Conservation (phyloP, 2,329 filamentous ascomycete genomes). For the Fusarium pseudograminearum region DNA sequence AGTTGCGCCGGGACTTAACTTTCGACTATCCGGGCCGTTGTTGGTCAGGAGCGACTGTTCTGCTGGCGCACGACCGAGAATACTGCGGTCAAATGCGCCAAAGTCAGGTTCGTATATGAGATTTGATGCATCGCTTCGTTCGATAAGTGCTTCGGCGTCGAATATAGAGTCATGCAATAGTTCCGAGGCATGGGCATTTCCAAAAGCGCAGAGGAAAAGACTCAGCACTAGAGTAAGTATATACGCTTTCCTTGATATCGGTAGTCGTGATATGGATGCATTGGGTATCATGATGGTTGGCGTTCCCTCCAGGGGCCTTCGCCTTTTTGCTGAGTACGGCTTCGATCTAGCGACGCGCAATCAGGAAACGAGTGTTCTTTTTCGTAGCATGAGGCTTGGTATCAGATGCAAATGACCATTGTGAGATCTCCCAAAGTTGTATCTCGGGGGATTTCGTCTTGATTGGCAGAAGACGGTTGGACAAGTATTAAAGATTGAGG, state of each 20-base stretch:
- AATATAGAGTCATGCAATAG: slow-evolving; percentile 24
- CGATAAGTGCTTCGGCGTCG: slow-evolving; percentile 30
- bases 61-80: slow-evolving; percentile 70
- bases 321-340: slow-evolving; percentile 27
- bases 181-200: slow-evolving; percentile 73
- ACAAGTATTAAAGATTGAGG: slow-evolving; percentile 16
- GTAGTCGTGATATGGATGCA: slow-evolving; percentile 78
- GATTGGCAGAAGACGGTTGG: not conserved
- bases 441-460: not conserved
- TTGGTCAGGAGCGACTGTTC: slow-evolving; percentile 67
- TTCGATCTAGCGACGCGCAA: slow-evolving; percentile 26
- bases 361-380: slow-evolving; percentile 16
- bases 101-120: slow-evolving; percentile 71
- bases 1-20: slow-evolving; percentile 72
- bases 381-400: slow-evolving; percentile 33
- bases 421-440: slow-evolving; percentile 19
- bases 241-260: slow-evolving; percentile 73
- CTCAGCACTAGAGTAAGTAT: slow-evolving; percentile 67
- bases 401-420: slow-evolving; percentile 34
- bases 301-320: slow-evolving; percentile 58
- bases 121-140: slow-evolving; percentile 35
- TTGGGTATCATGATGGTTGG: slow-evolving; percentile 68
- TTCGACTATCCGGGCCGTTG: slow-evolving; percentile 70
- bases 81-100: slow-evolving; percentile 68
- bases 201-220: slow-evolving; percentile 68